Base-by-base conservation (phyloP, 345 rosid species). In the Erodium maritimum region DNA sequence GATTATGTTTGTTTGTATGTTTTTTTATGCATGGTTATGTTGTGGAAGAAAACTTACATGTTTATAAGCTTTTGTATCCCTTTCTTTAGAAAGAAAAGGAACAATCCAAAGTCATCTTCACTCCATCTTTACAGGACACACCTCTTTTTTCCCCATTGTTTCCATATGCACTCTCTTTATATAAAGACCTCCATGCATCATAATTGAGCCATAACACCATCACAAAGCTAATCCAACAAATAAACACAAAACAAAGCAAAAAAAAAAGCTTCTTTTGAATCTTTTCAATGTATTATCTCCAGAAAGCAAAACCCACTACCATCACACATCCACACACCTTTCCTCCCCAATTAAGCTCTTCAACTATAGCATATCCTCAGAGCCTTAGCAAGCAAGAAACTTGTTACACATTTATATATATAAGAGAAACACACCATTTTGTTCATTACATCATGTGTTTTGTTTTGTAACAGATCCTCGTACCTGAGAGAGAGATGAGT, bases 381-480 rank as follows among this genome's bases (percentile, higher is more conserved):
- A 80, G 71, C 75, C 88, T 80, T 82, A 61, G 48, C 52, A 62
- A 65, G 71, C 75, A 82, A 82, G 88, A 63, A 80, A n/a, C 64
- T 66, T 48, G 2, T 59, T 18, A 48, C 53, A 56, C 46, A 25
- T 34, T 19, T 53, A 29, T 29, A 29, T 3, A 3, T 8, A 29
- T n/a, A n/a, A n/a, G n/a, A 65, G 48, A 50, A 5, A 9, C 56
- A 21, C 19, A 29, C 5, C 3, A 3, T 29, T 29, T 3, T 29
- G n/a, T n/a, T n/a, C n/a, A n/a, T 29, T 29, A 3, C 8, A 3
- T 54, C 9, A 17, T 59, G 57, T 52, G n/a, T 46, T 17, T 46
- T 46, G n/a, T n/a, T 46, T 5, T 17, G 8, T 3, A 3, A 3
- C 5, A 29, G 8, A 29, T 3, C 8, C 34, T 8, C 34, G 34